These are phyloP conservation scores for Cylindrotheca fusiformis DNA, from an alignment of 108 stramenopile species.

Conservation along the genomic window DNA sequence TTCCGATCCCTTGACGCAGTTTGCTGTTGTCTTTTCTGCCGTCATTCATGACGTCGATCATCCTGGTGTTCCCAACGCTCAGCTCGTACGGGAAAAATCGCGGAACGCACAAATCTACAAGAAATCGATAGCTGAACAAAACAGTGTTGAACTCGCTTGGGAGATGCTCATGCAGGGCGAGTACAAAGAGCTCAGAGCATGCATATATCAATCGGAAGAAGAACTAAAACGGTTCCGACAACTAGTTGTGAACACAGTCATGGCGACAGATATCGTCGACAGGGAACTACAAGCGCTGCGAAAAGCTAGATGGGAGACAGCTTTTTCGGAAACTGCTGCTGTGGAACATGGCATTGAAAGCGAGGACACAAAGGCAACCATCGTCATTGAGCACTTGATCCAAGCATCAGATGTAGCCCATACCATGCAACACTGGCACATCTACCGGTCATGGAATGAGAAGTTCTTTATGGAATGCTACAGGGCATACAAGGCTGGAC, in stretches of 20 bases:
- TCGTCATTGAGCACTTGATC: conserved; percentile 45
- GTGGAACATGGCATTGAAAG: conserved; percentile 6
- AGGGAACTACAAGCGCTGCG: conserved; percentile 20
- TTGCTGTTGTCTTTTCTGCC: conserved; percentile 48
- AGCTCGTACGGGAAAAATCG: conserved; percentile 35
- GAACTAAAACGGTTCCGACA: conserved; percentile 40
- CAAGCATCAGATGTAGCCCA: conserved; percentile 45
- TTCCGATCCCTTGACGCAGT: conserved; percentile 49
- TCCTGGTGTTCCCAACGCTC: conserved; percentile 44
- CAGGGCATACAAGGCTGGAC: conserved; percentile 38
- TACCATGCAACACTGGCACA: conserved; percentile 46
- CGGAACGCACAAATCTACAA: conserved; percentile 28
- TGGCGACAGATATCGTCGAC: conserved; percentile 53
- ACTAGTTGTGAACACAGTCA: conserved; percentile 40
- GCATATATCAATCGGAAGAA: conserved; percentile 26
- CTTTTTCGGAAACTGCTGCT: conserved; percentile 19
- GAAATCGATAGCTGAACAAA: conserved; percentile 47
- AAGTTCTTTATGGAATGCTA: conserved; percentile 46
- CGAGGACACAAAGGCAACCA: conserved; percentile 21
- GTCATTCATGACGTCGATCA: conserved; percentile 66
- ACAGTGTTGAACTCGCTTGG: conserved; percentile 46
- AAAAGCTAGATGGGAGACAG: conserved; percentile 44
- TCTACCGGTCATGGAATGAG: conserved; percentile 37
- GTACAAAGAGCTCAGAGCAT: conserved; percentile 22
- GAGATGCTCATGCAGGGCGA: conserved; percentile 33